Base-by-base conservation (phyloP, 169 alveolate species). In the Plasmodium gonderi region DNA sequence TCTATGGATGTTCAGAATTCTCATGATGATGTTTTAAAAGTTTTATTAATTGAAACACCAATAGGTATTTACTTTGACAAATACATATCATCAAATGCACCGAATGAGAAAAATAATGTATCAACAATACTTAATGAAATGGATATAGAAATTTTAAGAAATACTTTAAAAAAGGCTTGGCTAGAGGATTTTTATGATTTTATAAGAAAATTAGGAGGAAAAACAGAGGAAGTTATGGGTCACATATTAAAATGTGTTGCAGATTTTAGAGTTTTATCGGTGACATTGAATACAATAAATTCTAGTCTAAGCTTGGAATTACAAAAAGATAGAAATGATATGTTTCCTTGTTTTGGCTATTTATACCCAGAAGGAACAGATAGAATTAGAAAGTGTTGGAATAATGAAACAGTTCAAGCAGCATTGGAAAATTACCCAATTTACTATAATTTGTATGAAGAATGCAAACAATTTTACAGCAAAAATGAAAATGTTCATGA, bases 41-140 rank as follows among this genome's bases (percentile, higher is more conserved):
- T 98, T 72, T 98, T 99, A 14, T 97, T 99, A 17, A 97, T 99
- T 74, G 99, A 99, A 94, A 98, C 99, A 38, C 99, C 99, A 2
- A 99, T 99, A 47, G 99, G 99, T 91, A 85, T 95, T 33, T 95
- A 95, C 87, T 80, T 95, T 69, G 98, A 94, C 77, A 83, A 91
- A 51, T 95, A 45, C 78, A 77, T 95, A 20, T 94, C 96, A 40
- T 51, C 80, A 1, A 85, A 91, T 40, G 49, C 94, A 17, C 64
- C 82, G 60, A 78, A 92, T 81, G 95, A 76, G 72, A 91, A 90
- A 38, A 95, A 90, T 67, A 90, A 94, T 49, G 91, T 90, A 47
- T 49, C 91, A 36, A 90, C 93, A 5, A 82, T 92, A 72, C 76
- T 95, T 80, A 95, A 93, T 54, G 91, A 95, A 9, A 75, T 95